A percentile compares a stretch with the other conserved stretches of the same genome.
These are phyloP conservation scores for Chrysoporthe deuterocubensis DNA, from an alignment of 2,329 filamentous ascomycete genomes.

Conservation along the genomic window DNA sequence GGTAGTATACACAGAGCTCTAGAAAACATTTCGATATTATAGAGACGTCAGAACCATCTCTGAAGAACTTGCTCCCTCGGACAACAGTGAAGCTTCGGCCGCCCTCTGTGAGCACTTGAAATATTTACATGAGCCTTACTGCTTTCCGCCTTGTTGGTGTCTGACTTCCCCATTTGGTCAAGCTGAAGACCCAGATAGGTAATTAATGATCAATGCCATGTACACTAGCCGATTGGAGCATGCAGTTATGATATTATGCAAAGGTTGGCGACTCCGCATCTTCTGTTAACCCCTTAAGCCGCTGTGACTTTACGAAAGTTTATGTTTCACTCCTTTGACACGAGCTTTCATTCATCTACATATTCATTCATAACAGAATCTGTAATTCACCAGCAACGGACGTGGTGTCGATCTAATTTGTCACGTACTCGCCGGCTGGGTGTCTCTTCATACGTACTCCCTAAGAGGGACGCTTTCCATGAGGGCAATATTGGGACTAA, in stretches of 20 bases:
- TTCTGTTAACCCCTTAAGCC: neutral
- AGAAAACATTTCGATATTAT: too few relatives aligned
- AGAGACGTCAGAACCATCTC: too few relatives aligned
- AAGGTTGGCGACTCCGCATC: neutral
- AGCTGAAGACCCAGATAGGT: neutral
- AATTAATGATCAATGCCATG: neutral
- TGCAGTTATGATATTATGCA: neutral
- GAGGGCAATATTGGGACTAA: neutral
- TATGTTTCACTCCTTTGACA: neutral
- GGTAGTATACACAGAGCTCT: too few relatives aligned
- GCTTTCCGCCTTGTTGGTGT: neutral
- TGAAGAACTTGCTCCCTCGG: too few relatives aligned
- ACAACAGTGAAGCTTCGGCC: too few relatives aligned
- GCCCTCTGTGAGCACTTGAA: too few relatives aligned
- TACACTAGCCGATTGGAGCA: neutral
- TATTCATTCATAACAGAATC: neutral
- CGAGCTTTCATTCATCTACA: neutral
- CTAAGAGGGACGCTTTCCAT: neutral
- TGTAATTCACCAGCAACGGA: neutral
- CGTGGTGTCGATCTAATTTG: neutral
- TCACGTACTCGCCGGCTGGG: neutral
- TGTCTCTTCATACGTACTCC: neutral
- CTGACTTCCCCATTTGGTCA: neutral
- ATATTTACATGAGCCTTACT: too few relatives aligned
- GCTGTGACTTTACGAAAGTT: neutral